Evolutionary conservation across 2,329 filamentous ascomycete species (phyloP), one percentile per base, ranked within the genome.

Genomic region (Aspergillus sojae): DNA sequence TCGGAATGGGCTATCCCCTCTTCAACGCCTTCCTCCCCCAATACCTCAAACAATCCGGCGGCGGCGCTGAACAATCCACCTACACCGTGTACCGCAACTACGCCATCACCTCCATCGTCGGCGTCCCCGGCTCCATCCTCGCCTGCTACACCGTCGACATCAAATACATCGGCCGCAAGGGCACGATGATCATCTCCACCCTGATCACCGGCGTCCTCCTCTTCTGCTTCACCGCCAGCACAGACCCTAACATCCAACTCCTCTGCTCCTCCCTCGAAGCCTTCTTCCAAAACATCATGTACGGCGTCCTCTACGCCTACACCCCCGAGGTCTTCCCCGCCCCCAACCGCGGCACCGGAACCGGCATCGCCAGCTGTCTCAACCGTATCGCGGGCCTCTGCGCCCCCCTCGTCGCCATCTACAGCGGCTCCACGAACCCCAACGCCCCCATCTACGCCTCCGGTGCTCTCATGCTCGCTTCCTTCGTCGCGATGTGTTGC

Each of bases 21-120:
- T 96, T 94, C 85, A 95, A 95, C 77, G 90, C 91, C 58, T 96
- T 96, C 79, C 84, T 96, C n/a, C 93, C 93, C 0, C 91, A 95
- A 69, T 95, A 95, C 73, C 86, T 96, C 63, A 86, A 88, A 28
- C 85, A 88, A 61, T 84, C 86, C 30, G 81, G 80, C 12, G 72
- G 70, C 9, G 67, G 72, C 16, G 78, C 78, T 56, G 67, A 69
- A 5, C 77, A 77, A 21, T 72, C 79, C 14, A 74, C 76, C 21
- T 73, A 76, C 55, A 76, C 79, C 39, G 81, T 78, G 55, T 96
- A 95, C 80, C 89, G 91, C 65, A 92, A 93, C 82, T 94, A 93
- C 75, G 89, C 89, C 75, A 93, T 96, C 75, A 92, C 91, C 19
- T 91, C 90, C 46, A 81, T 92, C 43, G 86, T 89, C 55, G 92